These are phyloP conservation scores for Alternaria arbusti DNA, from an alignment of 2,329 filamentous ascomycete genomes.

Conservation along the genomic window DNA sequence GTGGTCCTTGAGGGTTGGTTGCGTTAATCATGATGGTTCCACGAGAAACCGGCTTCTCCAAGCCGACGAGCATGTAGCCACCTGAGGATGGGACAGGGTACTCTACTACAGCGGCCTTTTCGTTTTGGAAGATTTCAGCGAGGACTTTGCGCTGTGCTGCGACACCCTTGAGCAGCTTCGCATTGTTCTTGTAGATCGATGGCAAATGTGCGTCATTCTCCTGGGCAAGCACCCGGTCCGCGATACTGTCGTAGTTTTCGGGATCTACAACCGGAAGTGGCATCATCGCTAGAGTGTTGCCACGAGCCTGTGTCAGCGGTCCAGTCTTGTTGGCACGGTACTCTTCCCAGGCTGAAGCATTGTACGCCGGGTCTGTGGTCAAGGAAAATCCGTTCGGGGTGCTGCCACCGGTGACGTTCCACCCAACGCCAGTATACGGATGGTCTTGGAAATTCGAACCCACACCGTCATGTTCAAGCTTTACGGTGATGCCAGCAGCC, in stretches of 20 bases:
- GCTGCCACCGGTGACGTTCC: slow-evolving; percentile 27
- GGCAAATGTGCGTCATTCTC: slow-evolving; percentile 28
- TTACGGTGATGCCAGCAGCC: slow-evolving; percentile 33
- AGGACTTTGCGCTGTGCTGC: slow-evolving; percentile 39
- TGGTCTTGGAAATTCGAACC: slow-evolving; percentile 47
- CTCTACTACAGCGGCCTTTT: slow-evolving; percentile 35
- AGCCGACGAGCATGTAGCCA: slow-evolving; percentile 27
- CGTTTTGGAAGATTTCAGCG: slow-evolving; percentile 24
- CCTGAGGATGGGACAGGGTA: slow-evolving; percentile 45
- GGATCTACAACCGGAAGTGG: slow-evolving; percentile 34
- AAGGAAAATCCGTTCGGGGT: slow-evolving; percentile 29
- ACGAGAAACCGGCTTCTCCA: slow-evolving; percentile 51
- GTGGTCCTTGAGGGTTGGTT: slow-evolving; percentile 32
- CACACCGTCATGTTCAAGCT: slow-evolving; percentile 37
- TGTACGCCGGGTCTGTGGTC: slow-evolving; percentile 31
- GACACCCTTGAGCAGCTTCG: slow-evolving; percentile 32
- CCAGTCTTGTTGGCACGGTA: slow-evolving; percentile 35
- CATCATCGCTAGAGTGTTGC: slow-evolving; percentile 35
- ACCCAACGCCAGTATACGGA: slow-evolving; percentile 28
- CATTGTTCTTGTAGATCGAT: slow-evolving; percentile 30
- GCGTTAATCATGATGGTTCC: slow-evolving; percentile 42
- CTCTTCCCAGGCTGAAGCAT: slow-evolving; percentile 36
- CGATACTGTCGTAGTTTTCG: slow-evolving; percentile 22
- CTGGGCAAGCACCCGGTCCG: slow-evolving; percentile 15
- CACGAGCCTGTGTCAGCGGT: slow-evolving; percentile 33